Evolutionary conservation across 345 rosid species (phyloP), one percentile per base, ranked within the genome.

Genomic region (Stellera chamaejasme): DNA sequence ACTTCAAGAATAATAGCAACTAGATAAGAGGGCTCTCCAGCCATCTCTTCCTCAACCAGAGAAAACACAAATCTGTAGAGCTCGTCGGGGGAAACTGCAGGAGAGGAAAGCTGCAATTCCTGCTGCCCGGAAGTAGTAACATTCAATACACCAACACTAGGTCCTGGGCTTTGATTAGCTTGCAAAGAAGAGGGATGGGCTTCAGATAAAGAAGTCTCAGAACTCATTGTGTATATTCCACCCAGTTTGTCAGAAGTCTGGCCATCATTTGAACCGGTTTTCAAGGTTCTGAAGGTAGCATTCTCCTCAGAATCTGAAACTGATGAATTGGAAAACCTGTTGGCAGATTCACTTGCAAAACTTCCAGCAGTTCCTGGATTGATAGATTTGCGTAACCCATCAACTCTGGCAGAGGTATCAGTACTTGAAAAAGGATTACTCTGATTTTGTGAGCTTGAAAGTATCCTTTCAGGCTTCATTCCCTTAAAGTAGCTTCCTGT

Each of bases 21-120:
- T 43, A 94, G 73, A 81, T 94, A 94, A 11, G 88, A 87, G 27
- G 93, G 80, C 71, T 90, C 97, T 56, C 82, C 97, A 28, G 66
- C 78, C 85, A 90, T 79, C 78, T 75, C 85, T 66, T 87, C 97
- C 72, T 87, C 97, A 58, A 80, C 80, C 60, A 87, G 80, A 63
- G 88, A 80, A 78, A 94, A 94, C 58, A 94, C 85, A 65, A 73
- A 79, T 70, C 69, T 80, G 69, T 83, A 90, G 82, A 94, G 75
- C 79, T 90, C 99, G 77, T 87, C 89, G 15, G 97, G 93, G 66
- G 99, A 87, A 71, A 94, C 80, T 32, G 81, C 85, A 56, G 99
- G 78, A 25, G 97, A 83, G 28, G 77, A 60, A 59, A 87, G 79
- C 56, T 85, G 95, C 45, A 82, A 67, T 52, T 83, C 93, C 61